phyloP scores from a whole-genome alignment of 129 eudicot species.

The Flaveria sonorensis region DNA sequence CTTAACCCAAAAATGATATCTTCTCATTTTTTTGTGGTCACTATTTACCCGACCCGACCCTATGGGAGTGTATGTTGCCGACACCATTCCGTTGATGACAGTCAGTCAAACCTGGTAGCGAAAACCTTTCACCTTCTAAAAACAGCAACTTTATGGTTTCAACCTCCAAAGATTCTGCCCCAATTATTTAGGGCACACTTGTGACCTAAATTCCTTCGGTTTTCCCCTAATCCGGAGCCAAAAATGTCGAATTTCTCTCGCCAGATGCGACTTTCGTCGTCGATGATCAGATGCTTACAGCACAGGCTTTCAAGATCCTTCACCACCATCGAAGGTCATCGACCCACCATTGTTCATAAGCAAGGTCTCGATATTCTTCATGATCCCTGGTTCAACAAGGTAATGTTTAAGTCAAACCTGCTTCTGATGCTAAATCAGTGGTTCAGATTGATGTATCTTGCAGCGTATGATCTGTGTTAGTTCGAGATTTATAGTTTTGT shows the following conservation, averaged over 20 bases:
- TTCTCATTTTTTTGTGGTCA: background rate
- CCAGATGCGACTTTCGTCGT: constrained; percentile 59
- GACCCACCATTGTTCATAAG: constrained; percentile 84
- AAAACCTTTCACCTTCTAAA: constrained; percentile 12
- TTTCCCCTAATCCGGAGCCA: background rate
- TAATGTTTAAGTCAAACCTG: constrained; percentile 8
- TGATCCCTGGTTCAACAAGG: constrained; percentile 99
- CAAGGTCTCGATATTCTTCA: constrained; percentile 95
- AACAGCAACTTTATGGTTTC: constrained; percentile 23
- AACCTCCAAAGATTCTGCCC: constrained; percentile 14
- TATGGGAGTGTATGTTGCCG: constrained; percentile 11
- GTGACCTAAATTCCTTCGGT: background rate
- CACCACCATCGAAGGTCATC: constrained; percentile 85
- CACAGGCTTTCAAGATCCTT: constrained; percentile 56
- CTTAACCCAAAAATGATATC: background rate
- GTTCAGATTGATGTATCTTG: too few species aligned
- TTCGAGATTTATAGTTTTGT: background rate
- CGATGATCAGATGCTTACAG: constrained; percentile 61
- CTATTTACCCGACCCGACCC: background rate
- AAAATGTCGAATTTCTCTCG: constrained; percentile 50
- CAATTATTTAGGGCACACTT: constrained; percentile 32
- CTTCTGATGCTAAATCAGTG: background rate
- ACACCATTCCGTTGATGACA: constrained; percentile 13
- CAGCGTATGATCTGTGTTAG: too few species aligned
- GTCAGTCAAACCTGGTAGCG: constrained; percentile 11